A percentile compares a stretch with the other conserved stretches of the same genome.
Conservation (phyloP, 177 flowering plant species). For the Vitis hybrid region DNA sequence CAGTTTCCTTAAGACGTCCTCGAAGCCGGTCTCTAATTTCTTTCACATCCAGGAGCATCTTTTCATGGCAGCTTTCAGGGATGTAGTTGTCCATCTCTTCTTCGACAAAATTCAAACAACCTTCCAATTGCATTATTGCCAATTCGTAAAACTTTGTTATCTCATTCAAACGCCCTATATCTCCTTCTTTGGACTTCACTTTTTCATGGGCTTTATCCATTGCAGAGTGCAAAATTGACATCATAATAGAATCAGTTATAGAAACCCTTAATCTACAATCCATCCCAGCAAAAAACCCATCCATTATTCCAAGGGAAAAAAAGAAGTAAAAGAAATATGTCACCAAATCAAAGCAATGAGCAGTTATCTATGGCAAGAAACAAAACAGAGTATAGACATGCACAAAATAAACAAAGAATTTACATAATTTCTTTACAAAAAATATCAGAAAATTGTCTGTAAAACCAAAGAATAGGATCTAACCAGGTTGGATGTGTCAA, state of each 20-base stretch:
- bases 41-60: slow-evolving; percentile 41
- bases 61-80: slow-evolving; percentile 46
- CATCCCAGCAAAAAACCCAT: slow-evolving; percentile 40
- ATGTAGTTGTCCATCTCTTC: slow-evolving; percentile 46
- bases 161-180: slow-evolving; percentile 54
- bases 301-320: slow-evolving; percentile 33
- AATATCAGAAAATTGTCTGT: too few species aligned
- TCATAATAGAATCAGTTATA: slow-evolving; percentile 68
- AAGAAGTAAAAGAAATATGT: neutral
- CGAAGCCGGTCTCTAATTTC: slow-evolving; percentile 56
- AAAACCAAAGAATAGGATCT: too few species aligned
- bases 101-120: slow-evolving; percentile 59
- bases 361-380: neutral
- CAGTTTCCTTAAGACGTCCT: slow-evolving; percentile 54
- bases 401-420: too few species aligned
- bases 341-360: neutral
- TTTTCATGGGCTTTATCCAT: slow-evolving; percentile 71
- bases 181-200: slow-evolving; percentile 51
- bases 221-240: slow-evolving; percentile 58
- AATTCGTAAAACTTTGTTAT: slow-evolving; percentile 72
- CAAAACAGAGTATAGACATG: neutral
- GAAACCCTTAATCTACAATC: slow-evolving; percentile 41
- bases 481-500: too few species aligned
- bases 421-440: too few species aligned
- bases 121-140: slow-evolving; percentile 72